Conservation (phyloP, 352 stramenopile species). For the Thalassiosira mediterranea region DNA sequence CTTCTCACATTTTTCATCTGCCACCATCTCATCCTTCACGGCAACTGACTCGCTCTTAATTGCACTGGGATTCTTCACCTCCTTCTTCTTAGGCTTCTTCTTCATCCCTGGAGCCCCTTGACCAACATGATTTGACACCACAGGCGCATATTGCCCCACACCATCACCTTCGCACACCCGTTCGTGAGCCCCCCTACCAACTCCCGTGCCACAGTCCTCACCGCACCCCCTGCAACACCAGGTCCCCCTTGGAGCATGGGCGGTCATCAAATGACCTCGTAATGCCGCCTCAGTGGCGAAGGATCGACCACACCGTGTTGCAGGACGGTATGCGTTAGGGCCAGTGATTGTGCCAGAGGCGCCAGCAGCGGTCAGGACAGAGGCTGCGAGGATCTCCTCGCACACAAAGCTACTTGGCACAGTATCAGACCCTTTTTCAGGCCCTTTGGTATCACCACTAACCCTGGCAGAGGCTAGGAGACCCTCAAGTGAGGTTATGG, state of each 20-base stretch:
- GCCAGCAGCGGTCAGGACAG: constrained; percentile 49
- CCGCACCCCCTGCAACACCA: constrained; percentile 80
- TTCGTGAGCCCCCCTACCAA: constrained; percentile 78
- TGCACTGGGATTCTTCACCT: constrained; percentile 29
- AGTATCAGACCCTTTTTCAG: constrained; percentile 57
- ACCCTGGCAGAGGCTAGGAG: constrained; percentile 50
- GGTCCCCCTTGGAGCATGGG: constrained; percentile 79
- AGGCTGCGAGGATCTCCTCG: constrained; percentile 78
- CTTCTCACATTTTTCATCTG: constrained; percentile 35
- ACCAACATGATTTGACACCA: constrained; percentile 14
- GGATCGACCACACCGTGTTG: constrained; percentile 63
- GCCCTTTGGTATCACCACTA: too few relatives aligned
- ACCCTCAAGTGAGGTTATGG: constrained; percentile 59
- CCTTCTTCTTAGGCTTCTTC: constrained; percentile 46
- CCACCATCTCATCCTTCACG: not conserved
- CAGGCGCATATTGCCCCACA: constrained; percentile 59
- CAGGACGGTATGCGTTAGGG: constrained; percentile 65
- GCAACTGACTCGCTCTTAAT: not conserved
- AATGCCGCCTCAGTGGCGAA: constrained; percentile 80
- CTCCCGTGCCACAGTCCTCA: constrained; percentile 75
- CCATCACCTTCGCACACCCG: constrained; percentile 59
- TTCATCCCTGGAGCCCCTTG: constrained; percentile 9
- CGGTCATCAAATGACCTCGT: constrained; percentile 66
- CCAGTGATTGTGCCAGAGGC: constrained; percentile 59
- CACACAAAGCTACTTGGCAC: constrained; percentile 76